Base-by-base conservation (phyloP, 371 early-diverging fungal species). In the Gilbertella persicaria region DNA sequence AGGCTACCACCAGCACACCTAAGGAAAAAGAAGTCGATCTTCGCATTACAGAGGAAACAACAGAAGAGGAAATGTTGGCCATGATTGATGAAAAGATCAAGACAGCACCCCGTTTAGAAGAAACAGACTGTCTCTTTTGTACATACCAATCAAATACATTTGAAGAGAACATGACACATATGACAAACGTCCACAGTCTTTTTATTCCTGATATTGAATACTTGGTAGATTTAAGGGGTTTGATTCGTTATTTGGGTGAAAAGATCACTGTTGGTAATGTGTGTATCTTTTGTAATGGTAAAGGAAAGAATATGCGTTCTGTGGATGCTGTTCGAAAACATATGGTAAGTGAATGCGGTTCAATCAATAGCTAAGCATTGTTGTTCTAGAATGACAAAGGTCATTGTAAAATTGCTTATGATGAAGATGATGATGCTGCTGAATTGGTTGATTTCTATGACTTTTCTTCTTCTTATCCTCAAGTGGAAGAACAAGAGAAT, bases 201-300 rank as follows among this genome's bases (percentile, higher is more conserved):
- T 99, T 96, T 61, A 88, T 99, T 54, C 99, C 99, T 21, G 96
- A 98, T 72, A 79, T 94, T 38, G 98, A 97, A 66, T 95, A 85
- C 61, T 67, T 98, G 45, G 88, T 87, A 4, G 95, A 97, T 52
- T 55, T 95, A 38, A 82, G 82, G 35, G 98, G 97, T 2, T 67
- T 99, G 53, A 75, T 99, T 53, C 79, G 75, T 55, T 96, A 95
- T 64, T 75, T 99, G 36, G 96, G 90, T 21, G 96, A 97, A 66
- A 98, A 97, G 73, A 76, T 99, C 55, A 81, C 91, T 7, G 60
- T 59, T 13, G 94, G 88, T 62, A 95, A 96, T 71, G 84, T 92
- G 8, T 99, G 99, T 65, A 58, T 99, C 28, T 93, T 86, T 75
- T 99, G 99, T 75, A 94, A 96, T 60, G 94, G 94, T 40, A 88